phyloP scores from a whole-genome alignment of 176 grass and related monocot species.

The Saccharum officinarum region DNA sequence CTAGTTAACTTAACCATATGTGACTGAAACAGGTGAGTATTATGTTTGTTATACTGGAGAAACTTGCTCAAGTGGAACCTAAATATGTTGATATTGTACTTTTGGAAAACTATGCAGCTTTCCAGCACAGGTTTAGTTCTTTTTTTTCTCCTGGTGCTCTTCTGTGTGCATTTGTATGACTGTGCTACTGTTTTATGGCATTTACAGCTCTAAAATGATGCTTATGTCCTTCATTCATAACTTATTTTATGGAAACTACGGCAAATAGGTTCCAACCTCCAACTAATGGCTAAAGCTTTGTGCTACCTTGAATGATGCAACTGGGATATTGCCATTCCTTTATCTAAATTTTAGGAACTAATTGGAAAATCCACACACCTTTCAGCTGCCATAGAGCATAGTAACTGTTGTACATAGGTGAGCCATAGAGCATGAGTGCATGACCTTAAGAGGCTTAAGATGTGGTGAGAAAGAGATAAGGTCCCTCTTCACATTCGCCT shows the following conservation, averaged over 20 bases:
- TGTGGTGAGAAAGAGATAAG: not conserved
- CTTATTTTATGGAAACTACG: not conserved
- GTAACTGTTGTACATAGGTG: not conserved
- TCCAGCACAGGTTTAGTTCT: conserved; percentile 69
- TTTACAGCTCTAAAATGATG: not conserved
- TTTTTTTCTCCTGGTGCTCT: not conserved
- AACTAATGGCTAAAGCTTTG: not conserved
- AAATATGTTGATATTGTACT: conserved; percentile 94
- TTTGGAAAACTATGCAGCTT: conserved; percentile 94
- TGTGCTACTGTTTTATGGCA: not conserved
- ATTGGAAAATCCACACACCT: not conserved
- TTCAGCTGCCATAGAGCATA: not conserved
- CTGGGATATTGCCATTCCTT: not conserved
- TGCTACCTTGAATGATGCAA: not conserved
- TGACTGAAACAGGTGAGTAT: conserved; percentile 62
- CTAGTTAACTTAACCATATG: conserved; percentile 2
- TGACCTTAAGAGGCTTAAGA: not conserved
- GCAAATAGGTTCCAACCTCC: not conserved
- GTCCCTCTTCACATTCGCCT: not conserved
- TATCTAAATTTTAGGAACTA: not conserved
- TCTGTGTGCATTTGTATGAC: not conserved
- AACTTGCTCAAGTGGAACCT: conserved; percentile 83
- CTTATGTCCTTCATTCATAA: not conserved
- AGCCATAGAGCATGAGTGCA: not conserved
- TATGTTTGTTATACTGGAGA: conserved; percentile 97